Evolutionary conservation across 148 eudicot species (phyloP).

Genomic region (Rhododendron kiyosumense): DNA sequence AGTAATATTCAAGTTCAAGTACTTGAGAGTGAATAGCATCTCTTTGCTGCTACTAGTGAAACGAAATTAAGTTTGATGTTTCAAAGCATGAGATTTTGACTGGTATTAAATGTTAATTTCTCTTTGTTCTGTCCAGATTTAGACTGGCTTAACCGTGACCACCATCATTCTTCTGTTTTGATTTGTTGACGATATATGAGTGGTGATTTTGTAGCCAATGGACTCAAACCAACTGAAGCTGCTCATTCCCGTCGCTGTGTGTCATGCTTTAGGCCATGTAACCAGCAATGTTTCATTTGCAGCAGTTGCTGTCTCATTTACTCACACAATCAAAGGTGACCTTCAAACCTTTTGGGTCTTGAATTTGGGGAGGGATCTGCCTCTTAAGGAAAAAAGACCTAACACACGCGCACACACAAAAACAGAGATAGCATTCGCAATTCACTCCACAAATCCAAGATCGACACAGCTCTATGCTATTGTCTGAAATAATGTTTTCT

Average conservation of each 20-base stretch:
- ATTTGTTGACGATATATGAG: background rate
- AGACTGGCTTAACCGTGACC: background rate
- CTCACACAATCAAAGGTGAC: conserved; percentile 96
- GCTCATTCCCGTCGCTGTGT: conserved; percentile 88
- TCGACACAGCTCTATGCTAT: background rate
- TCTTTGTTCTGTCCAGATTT: background rate
- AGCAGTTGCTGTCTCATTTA: conserved; percentile 98
- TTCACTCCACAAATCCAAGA: background rate
- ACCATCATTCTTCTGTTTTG: background rate
- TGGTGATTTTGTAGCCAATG: conserved; percentile 62
- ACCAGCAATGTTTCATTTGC: conserved; percentile 98
- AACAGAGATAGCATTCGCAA: background rate
- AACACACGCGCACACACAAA: background rate
- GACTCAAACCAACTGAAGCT: conserved; percentile 76
- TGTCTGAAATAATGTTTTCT: background rate
- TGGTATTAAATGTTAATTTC: background rate
- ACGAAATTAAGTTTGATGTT: background rate
- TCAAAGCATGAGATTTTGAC: background rate
- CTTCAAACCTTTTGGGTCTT: background rate
- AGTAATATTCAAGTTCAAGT: background rate
- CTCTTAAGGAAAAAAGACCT: background rate
- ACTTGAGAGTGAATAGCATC: background rate
- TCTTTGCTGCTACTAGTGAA: background rate
- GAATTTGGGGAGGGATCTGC: background rate
- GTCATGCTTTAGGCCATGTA: conserved; percentile 92